phyloP scores from a whole-genome alignment of 2,329 filamentous ascomycete species.

The Pestalotiopsis sp. region DNA sequence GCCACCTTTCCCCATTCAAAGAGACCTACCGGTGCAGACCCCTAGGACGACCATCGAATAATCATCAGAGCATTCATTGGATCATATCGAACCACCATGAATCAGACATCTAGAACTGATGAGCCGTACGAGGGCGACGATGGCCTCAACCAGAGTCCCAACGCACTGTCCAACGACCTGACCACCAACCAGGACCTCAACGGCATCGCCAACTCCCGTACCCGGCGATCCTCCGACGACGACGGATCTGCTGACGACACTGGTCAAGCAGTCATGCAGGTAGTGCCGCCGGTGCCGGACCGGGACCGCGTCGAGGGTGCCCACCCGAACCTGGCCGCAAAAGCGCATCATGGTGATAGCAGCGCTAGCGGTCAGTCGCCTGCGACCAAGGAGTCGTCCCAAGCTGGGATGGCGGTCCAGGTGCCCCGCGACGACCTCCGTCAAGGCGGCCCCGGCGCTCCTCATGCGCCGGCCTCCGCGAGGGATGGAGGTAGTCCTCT shows the following conservation, averaged over 20 bases:
- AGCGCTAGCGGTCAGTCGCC: conserved; percentile 25
- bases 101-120: conserved; percentile 39
- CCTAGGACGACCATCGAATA: not conserved
- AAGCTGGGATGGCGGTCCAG: conserved; percentile 17
- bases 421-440: conserved; percentile 17
- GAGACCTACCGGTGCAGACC: not conserved
- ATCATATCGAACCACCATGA: conserved; percentile 25
- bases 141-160: conserved; percentile 58
- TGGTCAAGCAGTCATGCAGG: conserved; percentile 26
- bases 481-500: conserved; percentile 18
- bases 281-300: conserved; percentile 20
- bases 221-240: conserved; percentile 24
- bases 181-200: conserved; percentile 61
- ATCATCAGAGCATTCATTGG: not conserved
- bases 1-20: not conserved
- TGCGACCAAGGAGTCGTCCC: conserved; percentile 17
- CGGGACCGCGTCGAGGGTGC: conserved; percentile 17
- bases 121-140: conserved; percentile 39
- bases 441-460: conserved; percentile 7
- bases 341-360: conserved; percentile 16
- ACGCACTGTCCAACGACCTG: conserved; percentile 53
- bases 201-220: conserved; percentile 49
- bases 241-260: conserved; percentile 29
- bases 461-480: conserved; percentile 5
- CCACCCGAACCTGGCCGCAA: conserved; percentile 22